A percentile compares a stretch with the other conserved stretches of the same genome.
Evolutionary conservation across 2,329 filamentous ascomycete species (phyloP).

Genomic region (Alternaria consortialis): DNA sequence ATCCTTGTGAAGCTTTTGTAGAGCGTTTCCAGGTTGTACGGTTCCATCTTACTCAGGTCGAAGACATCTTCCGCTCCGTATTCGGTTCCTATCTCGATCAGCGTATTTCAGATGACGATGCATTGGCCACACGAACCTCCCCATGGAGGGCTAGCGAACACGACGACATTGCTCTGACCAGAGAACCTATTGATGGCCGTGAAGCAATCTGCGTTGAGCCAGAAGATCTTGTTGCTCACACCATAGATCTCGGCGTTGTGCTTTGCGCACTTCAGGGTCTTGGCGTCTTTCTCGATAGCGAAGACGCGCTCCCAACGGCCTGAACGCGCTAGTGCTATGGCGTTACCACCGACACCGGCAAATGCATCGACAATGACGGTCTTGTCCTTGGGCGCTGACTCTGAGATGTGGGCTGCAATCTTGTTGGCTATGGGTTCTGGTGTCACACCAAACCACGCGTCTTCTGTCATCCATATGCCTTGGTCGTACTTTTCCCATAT

Average conservation of each 20-base stretch:
- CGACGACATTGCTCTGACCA: conserved; percentile 62
- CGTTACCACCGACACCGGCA: conserved; percentile 89
- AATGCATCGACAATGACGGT: conserved; percentile 85
- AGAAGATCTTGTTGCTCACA: conserved; percentile 79
- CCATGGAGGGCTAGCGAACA: conserved; percentile 80
- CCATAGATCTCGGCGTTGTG: conserved; percentile 90
- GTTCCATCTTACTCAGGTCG: conserved; percentile 84
- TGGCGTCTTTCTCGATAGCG: conserved; percentile 84
- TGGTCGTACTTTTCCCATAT: conserved; percentile 90
- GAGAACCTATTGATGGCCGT: conserved; percentile 68
- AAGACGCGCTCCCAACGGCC: conserved; percentile 84
- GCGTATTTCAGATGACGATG: not conserved
- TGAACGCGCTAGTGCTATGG: conserved; percentile 89
- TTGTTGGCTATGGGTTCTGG: conserved; percentile 78
- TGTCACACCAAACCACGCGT: conserved; percentile 97
- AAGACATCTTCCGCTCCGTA: conserved; percentile 77
- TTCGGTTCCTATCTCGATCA: conserved; percentile 61
- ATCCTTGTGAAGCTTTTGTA: conserved; percentile 52
- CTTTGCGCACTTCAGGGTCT: conserved; percentile 86
- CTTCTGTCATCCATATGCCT: conserved; percentile 88
- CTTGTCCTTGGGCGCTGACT: conserved; percentile 63
- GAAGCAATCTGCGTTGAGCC: conserved; percentile 89
- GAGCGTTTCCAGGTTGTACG: conserved; percentile 70
- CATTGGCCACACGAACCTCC: conserved; percentile 63
- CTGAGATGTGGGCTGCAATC: conserved; percentile 76